phyloP scores from a whole-genome alignment of 768 basidiomycete genomes.

The Lepiota brunneoincarnata region DNA sequence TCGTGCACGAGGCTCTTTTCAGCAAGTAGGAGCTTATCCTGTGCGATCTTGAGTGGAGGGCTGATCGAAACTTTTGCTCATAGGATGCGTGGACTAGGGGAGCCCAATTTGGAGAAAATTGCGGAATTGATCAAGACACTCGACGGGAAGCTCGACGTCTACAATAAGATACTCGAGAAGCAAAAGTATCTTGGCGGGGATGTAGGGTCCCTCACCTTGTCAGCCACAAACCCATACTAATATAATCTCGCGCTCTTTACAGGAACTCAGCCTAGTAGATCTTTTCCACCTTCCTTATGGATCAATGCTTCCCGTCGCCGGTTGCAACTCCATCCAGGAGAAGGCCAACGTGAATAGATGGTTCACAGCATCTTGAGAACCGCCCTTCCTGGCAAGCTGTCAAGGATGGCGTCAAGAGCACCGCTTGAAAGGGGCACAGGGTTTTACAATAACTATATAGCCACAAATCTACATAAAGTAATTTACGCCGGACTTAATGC shows the following conservation, averaged over 20 bases:
- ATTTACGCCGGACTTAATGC: too few species aligned
- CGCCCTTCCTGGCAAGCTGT: conserved; percentile 41
- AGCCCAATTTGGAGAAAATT: conserved; percentile 23
- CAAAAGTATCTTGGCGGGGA: conserved; percentile 46
- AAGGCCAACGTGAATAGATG: conserved; percentile 42
- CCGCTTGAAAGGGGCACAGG: conserved; percentile 26
- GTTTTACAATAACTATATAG: not conserved
- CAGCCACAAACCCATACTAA: not conserved
- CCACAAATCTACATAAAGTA: too few species aligned
- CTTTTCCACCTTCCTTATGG: conserved; percentile 45
- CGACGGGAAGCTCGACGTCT: conserved; percentile 37
- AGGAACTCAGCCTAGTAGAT: conserved; percentile 45
- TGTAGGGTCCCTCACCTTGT: conserved; percentile 16
- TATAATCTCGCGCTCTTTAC: not conserved
- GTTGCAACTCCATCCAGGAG: conserved; percentile 26
- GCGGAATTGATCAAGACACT: conserved; percentile 28
- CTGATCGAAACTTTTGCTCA: not conserved
- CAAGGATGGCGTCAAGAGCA: conserved; percentile 12
- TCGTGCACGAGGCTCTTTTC: conserved; percentile 42
- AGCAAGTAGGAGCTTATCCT: conserved; percentile 42
- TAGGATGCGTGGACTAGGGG: conserved; percentile 13
- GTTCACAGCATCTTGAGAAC: conserved; percentile 33
- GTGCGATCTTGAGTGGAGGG: not conserved
- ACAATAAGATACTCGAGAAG: conserved; percentile 45
- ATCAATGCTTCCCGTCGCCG: conserved; percentile 16